A percentile compares a stretch with the other conserved stretches of the same genome.
These are phyloP conservation scores for Coelastrella sp. DNA, from an alignment of 139 green algal species.

Conservation along the genomic window DNA sequence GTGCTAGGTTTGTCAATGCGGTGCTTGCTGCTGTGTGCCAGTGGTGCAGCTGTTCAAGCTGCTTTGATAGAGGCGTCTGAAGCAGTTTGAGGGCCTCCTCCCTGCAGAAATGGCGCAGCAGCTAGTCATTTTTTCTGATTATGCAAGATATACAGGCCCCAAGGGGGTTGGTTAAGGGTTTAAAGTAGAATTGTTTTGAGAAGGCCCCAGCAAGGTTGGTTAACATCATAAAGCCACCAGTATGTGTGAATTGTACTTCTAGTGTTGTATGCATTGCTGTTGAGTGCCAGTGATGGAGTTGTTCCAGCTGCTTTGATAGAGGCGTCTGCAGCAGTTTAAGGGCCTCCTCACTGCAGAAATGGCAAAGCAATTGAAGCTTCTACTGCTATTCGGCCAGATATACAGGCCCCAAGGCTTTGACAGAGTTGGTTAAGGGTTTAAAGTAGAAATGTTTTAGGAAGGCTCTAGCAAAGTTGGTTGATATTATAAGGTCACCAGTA, in stretches of 20 bases:
- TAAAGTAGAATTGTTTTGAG: too few species aligned
- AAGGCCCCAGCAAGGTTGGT: too few species aligned
- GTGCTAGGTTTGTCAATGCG: background rate
- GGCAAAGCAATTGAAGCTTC: background rate
- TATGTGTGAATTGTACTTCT: slow-evolving; percentile 9
- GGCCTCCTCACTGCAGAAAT: background rate
- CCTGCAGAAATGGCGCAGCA: slow-evolving; percentile 39
- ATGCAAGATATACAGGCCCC: background rate
- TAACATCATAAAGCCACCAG: too few species aligned
- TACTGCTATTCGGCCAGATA: background rate
- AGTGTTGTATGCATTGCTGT: background rate
- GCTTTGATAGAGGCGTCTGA: slow-evolving; percentile 65
- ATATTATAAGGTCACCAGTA: too few species aligned
- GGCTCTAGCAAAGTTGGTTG: too few species aligned
- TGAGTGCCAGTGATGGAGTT: slow-evolving; percentile 79
- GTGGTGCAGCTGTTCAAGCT: slow-evolving; percentile 77
- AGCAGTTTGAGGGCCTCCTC: slow-evolving; percentile 29
- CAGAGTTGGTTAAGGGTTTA: too few species aligned
- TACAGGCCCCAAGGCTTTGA: background rate
- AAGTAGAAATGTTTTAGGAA: too few species aligned
- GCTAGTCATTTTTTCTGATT: too few species aligned
- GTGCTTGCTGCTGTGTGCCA: slow-evolving; percentile 67
- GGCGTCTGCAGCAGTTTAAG: slow-evolving; percentile 43
- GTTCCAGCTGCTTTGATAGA: slow-evolving; percentile 77
- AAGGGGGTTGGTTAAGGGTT: too few species aligned